Evolutionary conservation across 2,329 filamentous ascomycete genomes (phyloP).

Genomic region (Colletotrichum camelliae): DNA sequence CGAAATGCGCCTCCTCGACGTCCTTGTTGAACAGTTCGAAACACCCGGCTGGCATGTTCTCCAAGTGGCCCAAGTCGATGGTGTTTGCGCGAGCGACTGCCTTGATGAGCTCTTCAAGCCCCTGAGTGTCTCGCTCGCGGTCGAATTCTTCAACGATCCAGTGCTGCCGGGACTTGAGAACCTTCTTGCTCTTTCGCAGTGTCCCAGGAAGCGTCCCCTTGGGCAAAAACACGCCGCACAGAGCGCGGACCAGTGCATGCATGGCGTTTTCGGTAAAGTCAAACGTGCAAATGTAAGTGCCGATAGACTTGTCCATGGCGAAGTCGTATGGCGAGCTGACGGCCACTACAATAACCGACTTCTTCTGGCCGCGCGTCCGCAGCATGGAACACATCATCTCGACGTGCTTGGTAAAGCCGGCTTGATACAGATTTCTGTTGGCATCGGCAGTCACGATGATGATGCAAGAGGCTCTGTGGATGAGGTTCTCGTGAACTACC

Average conservation of each 20-base stretch:
- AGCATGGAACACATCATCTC: constrained; percentile 93
- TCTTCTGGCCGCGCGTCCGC: constrained; percentile 78
- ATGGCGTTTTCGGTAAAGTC: constrained; percentile 95
- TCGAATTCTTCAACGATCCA: constrained; percentile 95
- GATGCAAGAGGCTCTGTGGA: constrained; percentile 85
- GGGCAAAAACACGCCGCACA: constrained; percentile 77
- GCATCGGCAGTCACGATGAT: constrained; percentile 93
- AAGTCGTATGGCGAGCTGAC: constrained; percentile 98
- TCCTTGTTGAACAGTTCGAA: constrained; percentile 76
- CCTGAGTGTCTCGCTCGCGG: constrained; percentile 74
- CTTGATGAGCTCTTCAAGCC: constrained; percentile 77
- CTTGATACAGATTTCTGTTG: constrained; percentile 91
- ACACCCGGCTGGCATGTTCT: constrained; percentile 71
- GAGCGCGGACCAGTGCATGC: constrained; percentile 79
- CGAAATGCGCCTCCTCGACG: constrained; percentile 84
- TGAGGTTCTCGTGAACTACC: constrained; percentile 85
- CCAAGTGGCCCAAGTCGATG: constrained; percentile 72
- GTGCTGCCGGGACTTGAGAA: constrained; percentile 87
- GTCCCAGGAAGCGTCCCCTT: constrained; percentile 72
- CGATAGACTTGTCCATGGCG: constrained; percentile 87
- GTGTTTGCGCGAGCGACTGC: constrained; percentile 71
- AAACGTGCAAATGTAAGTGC: constrained; percentile 93
- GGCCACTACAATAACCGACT: constrained; percentile 87
- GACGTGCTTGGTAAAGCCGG: constrained; percentile 94
- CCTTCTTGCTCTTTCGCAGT: constrained; percentile 84